Conservation (phyloP, 805 yeast species). For the Zygoascus biomembranicola region DNA sequence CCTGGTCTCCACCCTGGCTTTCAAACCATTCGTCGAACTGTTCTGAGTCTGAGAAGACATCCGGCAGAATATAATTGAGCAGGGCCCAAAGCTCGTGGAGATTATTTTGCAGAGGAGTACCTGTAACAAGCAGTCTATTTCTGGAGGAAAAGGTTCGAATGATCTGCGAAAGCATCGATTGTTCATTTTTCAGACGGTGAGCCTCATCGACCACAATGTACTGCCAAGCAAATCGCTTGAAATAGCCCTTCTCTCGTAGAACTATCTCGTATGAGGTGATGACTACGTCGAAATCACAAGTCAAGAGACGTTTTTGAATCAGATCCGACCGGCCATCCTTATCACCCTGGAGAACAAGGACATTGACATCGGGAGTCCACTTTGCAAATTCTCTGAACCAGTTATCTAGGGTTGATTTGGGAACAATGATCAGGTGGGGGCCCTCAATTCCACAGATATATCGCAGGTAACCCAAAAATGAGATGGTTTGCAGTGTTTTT, state of each 20-base stretch:
- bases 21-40: constrained; percentile 93
- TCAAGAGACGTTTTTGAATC: constrained; percentile 49
- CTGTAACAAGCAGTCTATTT: constrained; percentile 81
- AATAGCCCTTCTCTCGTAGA: constrained; percentile 71
- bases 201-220: constrained; percentile 94
- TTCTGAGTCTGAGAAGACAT: constrained; percentile 86
- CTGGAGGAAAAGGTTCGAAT: constrained; percentile 81
- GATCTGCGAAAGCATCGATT: constrained; percentile 83
- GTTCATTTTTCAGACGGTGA: constrained; percentile 93
- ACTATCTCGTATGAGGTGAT: constrained; percentile 93
- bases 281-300: constrained; percentile 80
- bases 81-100: constrained; percentile 95
- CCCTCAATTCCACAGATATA: constrained; percentile 74
- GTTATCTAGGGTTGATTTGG: constrained; percentile 91
- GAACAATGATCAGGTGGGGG: constrained; percentile 86
- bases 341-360: constrained; percentile 78
- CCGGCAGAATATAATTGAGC: constrained; percentile 82
- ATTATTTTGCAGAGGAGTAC: constrained; percentile 93
- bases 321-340: constrained; percentile 68
- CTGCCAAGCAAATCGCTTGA: constrained; percentile 86
- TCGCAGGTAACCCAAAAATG: constrained; percentile 82
- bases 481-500: constrained; percentile 87
- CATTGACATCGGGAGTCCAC: constrained; percentile 94
- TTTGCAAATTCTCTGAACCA: constrained; percentile 91
- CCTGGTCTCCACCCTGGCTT: constrained; percentile 48